Base-by-base conservation (phyloP, 148 eudicot species). In the Pouteria glomerata region DNA sequence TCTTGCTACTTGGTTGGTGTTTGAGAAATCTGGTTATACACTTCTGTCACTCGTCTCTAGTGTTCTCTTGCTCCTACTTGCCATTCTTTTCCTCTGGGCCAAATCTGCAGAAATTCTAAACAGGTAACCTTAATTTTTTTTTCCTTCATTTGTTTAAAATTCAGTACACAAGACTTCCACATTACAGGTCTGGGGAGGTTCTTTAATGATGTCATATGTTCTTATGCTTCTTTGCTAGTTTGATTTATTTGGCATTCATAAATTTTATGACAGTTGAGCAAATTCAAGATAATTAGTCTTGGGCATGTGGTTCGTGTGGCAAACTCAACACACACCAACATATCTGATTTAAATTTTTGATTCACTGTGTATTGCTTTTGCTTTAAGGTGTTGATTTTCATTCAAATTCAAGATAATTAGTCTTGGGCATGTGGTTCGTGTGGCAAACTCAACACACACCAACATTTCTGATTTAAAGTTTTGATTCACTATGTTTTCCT, bases 81-180 rank as follows among this genome's bases (percentile, higher is more conserved):
- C 90, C 62, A 86, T 93, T 72, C 83, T 93, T 0, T 93, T 90
- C 70, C 73, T 90, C 23, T 93, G 98, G 98, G 91, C 98, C 34
- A 93, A 93, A 82, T 84, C 98, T 55, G 97, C 98, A 21, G 82
- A 89, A 51, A 83, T 93, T 85, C 81, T 93, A 16, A 89, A 89
- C 81, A 80, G 98, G 98, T 93, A 77, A 71, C n/a, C n/a, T n/a
- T n/a, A n/a, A n/a, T n/a, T n/a, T n/a, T n/a, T n/a, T n/a, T n/a
- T n/a, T n/a, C n/a, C n/a, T n/a, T n/a, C n/a, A n/a, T n/a, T n/a
- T n/a, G n/a, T n/a, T n/a, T n/a, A n/a, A n/a, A n/a, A n/a, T n/a
- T n/a, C n/a, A n/a, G n/a, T n/a, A n/a, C n/a, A n/a, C n/a, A n/a
- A n/a, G n/a, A n/a, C n/a, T n/a, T n/a, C n/a, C n/a, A n/a, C n/a